phyloP scores from a whole-genome alignment of 148 eudicot genomes.

The Bassia scoparia region DNA sequence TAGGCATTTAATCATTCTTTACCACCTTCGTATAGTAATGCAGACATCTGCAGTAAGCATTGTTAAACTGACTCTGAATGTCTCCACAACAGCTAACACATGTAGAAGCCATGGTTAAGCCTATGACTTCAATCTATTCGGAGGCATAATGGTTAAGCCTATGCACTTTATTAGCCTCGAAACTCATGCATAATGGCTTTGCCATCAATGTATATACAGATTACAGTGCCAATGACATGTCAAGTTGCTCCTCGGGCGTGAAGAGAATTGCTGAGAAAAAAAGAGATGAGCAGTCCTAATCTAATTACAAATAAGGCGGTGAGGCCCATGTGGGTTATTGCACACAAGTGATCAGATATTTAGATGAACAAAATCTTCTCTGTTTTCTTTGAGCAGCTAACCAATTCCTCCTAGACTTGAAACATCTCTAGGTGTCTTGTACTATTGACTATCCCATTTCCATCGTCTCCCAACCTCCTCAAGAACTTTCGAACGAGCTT shows the following conservation, averaged over 20 bases:
- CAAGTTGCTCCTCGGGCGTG: background rate
- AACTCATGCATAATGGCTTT: background rate
- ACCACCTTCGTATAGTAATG: no score
- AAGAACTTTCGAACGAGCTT: conserved; percentile 76
- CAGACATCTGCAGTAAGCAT: no score
- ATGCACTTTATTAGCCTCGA: background rate
- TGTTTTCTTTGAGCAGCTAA: conserved; percentile 2
- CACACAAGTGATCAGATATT: conserved; percentile 12
- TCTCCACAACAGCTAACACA: no score
- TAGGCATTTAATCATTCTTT: no score
- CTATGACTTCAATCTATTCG: no score
- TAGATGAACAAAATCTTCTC: no score
- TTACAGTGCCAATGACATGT: conserved; percentile 1
- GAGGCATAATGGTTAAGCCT: no score
- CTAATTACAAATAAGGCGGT: conserved; percentile 31
- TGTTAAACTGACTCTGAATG: no score
- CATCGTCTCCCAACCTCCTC: conserved; percentile 75
- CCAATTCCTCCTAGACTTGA: conserved; percentile 5
- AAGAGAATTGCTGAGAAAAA: background rate
- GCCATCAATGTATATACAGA: conserved; percentile 10
- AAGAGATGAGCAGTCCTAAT: conserved; percentile 2
- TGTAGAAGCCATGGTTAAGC: no score
- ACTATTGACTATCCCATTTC: conserved; percentile 56
- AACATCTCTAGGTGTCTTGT: background rate
- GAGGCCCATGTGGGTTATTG: conserved; percentile 20